Evolutionary conservation across 345 rosid genomes (phyloP).

Genomic region (Conringia planisiliqua): DNA sequence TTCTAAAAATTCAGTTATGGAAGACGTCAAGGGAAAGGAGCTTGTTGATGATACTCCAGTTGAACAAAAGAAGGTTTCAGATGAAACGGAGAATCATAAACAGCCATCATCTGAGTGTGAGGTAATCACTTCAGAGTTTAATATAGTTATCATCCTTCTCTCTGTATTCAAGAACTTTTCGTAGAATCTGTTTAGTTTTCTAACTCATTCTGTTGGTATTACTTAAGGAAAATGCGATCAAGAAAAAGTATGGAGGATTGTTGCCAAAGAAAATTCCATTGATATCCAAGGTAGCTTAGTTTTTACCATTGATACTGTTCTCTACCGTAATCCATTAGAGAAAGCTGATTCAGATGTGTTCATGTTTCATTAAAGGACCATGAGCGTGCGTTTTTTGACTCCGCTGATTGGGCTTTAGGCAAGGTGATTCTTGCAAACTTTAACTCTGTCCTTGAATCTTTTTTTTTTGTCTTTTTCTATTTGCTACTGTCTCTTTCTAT

Average conservation of each 20-base stretch:
- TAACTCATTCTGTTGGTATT: background rate
- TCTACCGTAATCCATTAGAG: background rate
- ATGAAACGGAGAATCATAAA: conserved; percentile 23
- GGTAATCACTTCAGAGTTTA: conserved; percentile 29
- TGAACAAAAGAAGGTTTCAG: conserved; percentile 23
- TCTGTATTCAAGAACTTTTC: background rate
- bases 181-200: background rate
- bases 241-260: conserved; percentile 74
- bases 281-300: conserved; percentile 62
- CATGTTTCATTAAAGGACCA: conserved; percentile 54
- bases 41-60: conserved; percentile 3
- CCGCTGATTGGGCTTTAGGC: conserved; percentile 95
- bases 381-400: conserved; percentile 83
- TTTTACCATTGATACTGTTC: background rate
- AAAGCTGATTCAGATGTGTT: conserved; percentile 6
- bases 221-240: conserved; percentile 58
- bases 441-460: background rate
- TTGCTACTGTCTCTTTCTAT: background rate
- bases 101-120: conserved; percentile 45
- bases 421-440: conserved; percentile 45
- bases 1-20: conserved; percentile 19
- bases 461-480: background rate
- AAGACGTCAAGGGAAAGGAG: conserved; percentile 40
- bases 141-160: no score
- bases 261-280: conserved; percentile 66